Conservation (phyloP, 345 rosid species). For the Gynandropsis gynandra region DNA sequence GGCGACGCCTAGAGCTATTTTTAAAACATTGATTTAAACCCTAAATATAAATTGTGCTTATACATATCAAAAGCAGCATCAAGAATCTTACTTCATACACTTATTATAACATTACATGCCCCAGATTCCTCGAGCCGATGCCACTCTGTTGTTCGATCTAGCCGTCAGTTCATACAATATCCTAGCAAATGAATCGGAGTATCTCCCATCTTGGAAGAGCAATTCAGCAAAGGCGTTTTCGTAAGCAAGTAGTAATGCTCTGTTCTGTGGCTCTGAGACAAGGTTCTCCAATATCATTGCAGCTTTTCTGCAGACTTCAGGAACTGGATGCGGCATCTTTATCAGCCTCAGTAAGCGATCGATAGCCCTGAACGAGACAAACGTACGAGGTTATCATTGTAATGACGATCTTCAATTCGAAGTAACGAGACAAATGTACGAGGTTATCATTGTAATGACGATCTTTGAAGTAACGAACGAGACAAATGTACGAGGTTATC, state of each 20-base stretch:
- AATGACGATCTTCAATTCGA: not conserved
- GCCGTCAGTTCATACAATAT: constrained; percentile 83
- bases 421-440: not conserved
- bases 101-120: constrained; percentile 43
- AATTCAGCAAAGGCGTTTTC: constrained; percentile 94
- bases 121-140: constrained; percentile 86
- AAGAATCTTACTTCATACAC: constrained; percentile 7
- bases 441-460: not conserved
- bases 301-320: constrained; percentile 91
- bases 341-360: constrained; percentile 89
- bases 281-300: constrained; percentile 91
- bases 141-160: constrained; percentile 77
- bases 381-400: not conserved
- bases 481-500: not conserved
- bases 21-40: not conserved
- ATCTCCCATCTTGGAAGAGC: constrained; percentile 72
- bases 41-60: not conserved
- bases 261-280: constrained; percentile 87
- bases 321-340: constrained; percentile 76
- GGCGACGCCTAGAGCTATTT: no score
- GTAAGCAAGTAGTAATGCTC: constrained; percentile 58
- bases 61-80: constrained; percentile 7
- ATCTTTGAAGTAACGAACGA: constrained; percentile 9
- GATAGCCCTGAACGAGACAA: constrained; percentile 57
- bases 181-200: constrained; percentile 89